These are phyloP conservation scores for Fusarium sp. DNA, from an alignment of 2,329 filamentous ascomycete species.

Conservation along the genomic window DNA sequence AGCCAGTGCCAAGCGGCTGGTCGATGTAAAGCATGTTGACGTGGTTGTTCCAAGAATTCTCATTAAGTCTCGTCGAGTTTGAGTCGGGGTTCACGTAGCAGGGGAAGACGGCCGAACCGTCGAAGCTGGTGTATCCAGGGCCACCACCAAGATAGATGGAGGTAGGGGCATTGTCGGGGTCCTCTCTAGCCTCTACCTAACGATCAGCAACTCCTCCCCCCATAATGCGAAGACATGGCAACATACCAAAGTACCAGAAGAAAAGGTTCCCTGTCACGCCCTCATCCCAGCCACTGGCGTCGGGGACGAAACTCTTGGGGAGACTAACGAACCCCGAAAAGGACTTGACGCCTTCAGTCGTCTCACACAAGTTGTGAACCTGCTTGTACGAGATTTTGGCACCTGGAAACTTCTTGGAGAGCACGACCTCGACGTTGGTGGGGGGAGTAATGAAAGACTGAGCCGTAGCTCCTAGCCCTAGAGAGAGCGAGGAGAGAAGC, in stretches of 20 bases:
- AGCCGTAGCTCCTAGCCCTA: neutral
- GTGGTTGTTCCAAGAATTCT: conserved; percentile 73
- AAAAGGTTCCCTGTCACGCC: conserved; percentile 51
- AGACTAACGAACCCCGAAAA: conserved; percentile 40
- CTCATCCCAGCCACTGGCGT: conserved; percentile 29
- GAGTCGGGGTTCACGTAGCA: conserved; percentile 63
- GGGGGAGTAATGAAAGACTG: conserved; percentile 3
- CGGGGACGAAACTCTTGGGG: conserved; percentile 49
- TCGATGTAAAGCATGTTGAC: conserved; percentile 67
- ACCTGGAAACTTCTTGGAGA: conserved; percentile 11
- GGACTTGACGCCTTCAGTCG: conserved; percentile 35
- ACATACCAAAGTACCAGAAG: conserved; percentile 60
- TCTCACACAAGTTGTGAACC: conserved; percentile 40
- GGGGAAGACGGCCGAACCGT: conserved; percentile 71
- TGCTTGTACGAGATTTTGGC: conserved; percentile 39
- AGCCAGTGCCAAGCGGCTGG: conserved; percentile 75
- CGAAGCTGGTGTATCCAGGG: conserved; percentile 72
- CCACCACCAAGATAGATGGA: conserved; percentile 76
- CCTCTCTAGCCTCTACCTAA: conserved; percentile 49
- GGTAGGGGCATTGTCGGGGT: conserved; percentile 37
- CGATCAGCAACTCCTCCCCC: neutral
- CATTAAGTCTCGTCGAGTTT: conserved; percentile 67
- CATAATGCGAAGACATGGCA: too few relatives aligned
- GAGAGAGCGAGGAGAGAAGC: neutral
- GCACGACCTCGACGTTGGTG: neutral